Conservation (phyloP, 495 filamentous ascomycete genomes). For the Aspergillus kassunensis region DNA sequence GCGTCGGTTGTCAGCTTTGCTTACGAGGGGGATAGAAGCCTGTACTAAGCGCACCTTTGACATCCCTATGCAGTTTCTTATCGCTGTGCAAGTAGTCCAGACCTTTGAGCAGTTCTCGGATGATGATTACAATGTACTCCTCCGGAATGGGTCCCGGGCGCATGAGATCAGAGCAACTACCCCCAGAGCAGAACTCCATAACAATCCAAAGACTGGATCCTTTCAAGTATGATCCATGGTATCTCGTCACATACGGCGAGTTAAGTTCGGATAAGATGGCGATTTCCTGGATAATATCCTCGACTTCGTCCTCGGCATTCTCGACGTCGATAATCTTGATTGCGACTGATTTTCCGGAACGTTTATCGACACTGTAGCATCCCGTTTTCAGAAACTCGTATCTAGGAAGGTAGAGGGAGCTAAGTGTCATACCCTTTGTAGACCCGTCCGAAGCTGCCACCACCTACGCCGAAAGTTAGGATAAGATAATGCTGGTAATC, state of each 20-base stretch:
- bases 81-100: slow-evolving; percentile 91
- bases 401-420: slow-evolving; percentile 23
- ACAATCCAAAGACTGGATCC: slow-evolving; percentile 97
- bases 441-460: slow-evolving; percentile 92
- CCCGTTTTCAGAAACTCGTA: neutral
- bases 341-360: slow-evolving; percentile 79
- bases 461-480: slow-evolving; percentile 40
- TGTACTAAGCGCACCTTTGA: slow-evolving; percentile 68
- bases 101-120: slow-evolving; percentile 83
- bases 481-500: neutral
- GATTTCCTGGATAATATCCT: slow-evolving; percentile 98
- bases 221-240: slow-evolving; percentile 92
- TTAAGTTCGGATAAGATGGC: slow-evolving; percentile 90
- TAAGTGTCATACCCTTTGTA: slow-evolving; percentile 73
- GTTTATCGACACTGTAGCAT: slow-evolving; percentile 66
- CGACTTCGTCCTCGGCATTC: slow-evolving; percentile 96
- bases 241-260: slow-evolving; percentile 93
- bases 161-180: slow-evolving; percentile 86
- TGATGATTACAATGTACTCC: slow-evolving; percentile 90
- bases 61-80: slow-evolving; percentile 93
- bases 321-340: slow-evolving; percentile 99
- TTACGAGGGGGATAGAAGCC: neutral
- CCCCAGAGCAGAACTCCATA: slow-evolving; percentile 93
- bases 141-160: slow-evolving; percentile 90
- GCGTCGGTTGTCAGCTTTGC: slow-evolving; percentile 17